Percentiles rank a stretch among this genome's conserved stretches.
These are phyloP conservation scores for Nectriaceae sp. DNA, from an alignment of 2,329 filamentous ascomycete genomes.

Conservation along the genomic window DNA sequence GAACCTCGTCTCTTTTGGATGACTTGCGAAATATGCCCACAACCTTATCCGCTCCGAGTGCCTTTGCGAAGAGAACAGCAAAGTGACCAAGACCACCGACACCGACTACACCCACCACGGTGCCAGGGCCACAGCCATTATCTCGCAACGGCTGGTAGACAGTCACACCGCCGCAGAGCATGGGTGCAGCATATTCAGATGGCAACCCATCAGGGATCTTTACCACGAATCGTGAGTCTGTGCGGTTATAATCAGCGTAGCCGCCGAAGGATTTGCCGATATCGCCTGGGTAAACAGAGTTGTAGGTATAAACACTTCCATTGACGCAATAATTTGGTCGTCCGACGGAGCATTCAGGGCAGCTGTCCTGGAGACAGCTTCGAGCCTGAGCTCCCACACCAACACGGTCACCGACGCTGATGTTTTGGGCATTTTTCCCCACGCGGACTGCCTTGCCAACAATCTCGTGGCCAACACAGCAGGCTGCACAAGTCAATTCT, in stretches of 20 bases:
- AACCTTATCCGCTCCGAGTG: slow-evolving; percentile 60
- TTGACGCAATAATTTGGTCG: slow-evolving; percentile 44
- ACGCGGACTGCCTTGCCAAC: slow-evolving; percentile 59
- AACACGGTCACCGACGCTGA: slow-evolving; percentile 64
- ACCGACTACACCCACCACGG: slow-evolving; percentile 65
- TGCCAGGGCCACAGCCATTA: slow-evolving; percentile 48
- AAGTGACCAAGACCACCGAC: slow-evolving; percentile 70
- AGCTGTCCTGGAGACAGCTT: slow-evolving; percentile 51
- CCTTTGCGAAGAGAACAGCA: slow-evolving; percentile 66
- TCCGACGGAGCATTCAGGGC: slow-evolving; percentile 43
- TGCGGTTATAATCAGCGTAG: slow-evolving; percentile 37
- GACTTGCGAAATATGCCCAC: slow-evolving; percentile 59
- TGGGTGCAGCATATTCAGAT: slow-evolving; percentile 54
- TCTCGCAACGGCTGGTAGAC: slow-evolving; percentile 63
- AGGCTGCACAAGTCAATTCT: slow-evolving; percentile 35
- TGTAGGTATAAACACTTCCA: slow-evolving; percentile 54
- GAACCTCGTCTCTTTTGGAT: slow-evolving; percentile 20
- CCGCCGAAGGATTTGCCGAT: slow-evolving; percentile 51
- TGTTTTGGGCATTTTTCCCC: slow-evolving; percentile 47
- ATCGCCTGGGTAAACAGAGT: slow-evolving; percentile 33
- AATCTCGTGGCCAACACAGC: slow-evolving; percentile 67
- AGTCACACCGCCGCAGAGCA: slow-evolving; percentile 73
- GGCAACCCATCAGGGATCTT: slow-evolving; percentile 47
- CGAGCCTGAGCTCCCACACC: slow-evolving; percentile 62
- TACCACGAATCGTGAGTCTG: slow-evolving; percentile 48